A percentile compares a stretch with the other conserved stretches of the same genome.
These are phyloP conservation scores for Silybum marianum DNA, from an alignment of 129 eudicot species.

Conservation along the genomic window DNA sequence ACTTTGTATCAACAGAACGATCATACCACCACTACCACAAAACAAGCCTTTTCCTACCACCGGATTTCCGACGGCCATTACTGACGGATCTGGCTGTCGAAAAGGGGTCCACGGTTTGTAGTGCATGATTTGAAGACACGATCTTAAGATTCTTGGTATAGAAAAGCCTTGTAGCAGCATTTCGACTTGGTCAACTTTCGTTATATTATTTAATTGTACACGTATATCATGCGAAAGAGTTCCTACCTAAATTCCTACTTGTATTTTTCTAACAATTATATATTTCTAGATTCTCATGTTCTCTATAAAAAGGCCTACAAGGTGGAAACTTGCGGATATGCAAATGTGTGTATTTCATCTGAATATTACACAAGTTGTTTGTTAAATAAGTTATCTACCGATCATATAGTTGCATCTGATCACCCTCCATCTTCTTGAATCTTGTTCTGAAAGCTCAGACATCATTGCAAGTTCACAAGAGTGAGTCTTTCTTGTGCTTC, in stretches of 20 bases:
- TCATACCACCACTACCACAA: no score
- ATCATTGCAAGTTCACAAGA: background rate
- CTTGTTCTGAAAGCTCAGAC: slow-evolving; percentile 12
- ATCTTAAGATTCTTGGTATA: slow-evolving; percentile 13
- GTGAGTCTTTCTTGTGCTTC: slow-evolving; percentile 10
- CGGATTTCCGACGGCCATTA: no score
- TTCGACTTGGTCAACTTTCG: slow-evolving; percentile 27
- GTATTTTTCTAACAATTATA: background rate
- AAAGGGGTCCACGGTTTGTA: no score
- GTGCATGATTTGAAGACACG: background rate
- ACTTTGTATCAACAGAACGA: background rate
- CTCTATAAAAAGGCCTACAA: slow-evolving; percentile 28
- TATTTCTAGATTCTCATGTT: slow-evolving; percentile 24
- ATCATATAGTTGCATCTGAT: background rate
- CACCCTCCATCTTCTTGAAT: slow-evolving; percentile 22
- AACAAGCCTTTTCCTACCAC: no score
- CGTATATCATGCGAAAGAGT: slow-evolving; percentile 9
- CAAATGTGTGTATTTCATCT: background rate
- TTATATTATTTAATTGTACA: slow-evolving; percentile 20
- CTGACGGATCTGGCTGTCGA: no score
- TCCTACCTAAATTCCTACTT: slow-evolving; percentile 13
- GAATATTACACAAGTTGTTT: background rate
- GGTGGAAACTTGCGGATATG: slow-evolving; percentile 24
- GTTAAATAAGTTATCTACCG: background rate
- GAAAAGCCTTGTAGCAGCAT: background rate